These are phyloP conservation scores for Ambrosia hybrid DNA, from an alignment of 140 eudicot species.

Conservation along the genomic window DNA sequence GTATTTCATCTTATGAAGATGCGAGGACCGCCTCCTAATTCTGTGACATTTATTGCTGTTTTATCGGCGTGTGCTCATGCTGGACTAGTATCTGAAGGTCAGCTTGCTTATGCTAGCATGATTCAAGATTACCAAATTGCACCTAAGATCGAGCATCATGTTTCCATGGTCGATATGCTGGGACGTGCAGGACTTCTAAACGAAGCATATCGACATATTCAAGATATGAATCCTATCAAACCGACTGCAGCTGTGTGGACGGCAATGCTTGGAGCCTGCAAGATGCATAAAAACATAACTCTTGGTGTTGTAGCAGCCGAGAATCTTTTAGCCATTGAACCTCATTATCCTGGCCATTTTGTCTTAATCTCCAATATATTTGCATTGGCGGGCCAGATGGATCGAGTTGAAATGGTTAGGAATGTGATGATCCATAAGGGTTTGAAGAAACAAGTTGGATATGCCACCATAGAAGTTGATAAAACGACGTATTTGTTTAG, in stretches of 20 bases:
- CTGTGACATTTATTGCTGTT: slow-evolving; percentile 48
- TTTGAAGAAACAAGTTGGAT: slow-evolving; percentile 65
- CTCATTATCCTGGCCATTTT: slow-evolving; percentile 61
- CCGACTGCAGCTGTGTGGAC: slow-evolving; percentile 54
- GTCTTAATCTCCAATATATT: slow-evolving; percentile 52
- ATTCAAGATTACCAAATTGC: slow-evolving; percentile 30
- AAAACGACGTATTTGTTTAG: slow-evolving; percentile 51
- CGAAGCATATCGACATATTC: slow-evolving; percentile 48
- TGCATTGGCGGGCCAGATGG: slow-evolving; percentile 67
- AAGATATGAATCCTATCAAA: slow-evolving; percentile 25
- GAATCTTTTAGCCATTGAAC: slow-evolving; percentile 52
- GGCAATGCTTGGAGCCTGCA: slow-evolving; percentile 70
- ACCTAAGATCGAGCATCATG: slow-evolving; percentile 60
- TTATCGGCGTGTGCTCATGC: slow-evolving; percentile 65
- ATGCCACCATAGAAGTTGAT: slow-evolving; percentile 53
- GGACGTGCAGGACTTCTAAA: slow-evolving; percentile 56
- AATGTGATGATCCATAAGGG: slow-evolving; percentile 55
- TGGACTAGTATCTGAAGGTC: slow-evolving; percentile 56
- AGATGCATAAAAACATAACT: slow-evolving; percentile 55
- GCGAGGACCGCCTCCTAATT: slow-evolving; percentile 47
- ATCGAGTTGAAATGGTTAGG: slow-evolving; percentile 48
- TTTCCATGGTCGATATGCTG: slow-evolving; percentile 65
- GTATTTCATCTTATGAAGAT: slow-evolving; percentile 44
- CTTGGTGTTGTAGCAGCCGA: slow-evolving; percentile 59
- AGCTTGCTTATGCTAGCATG: slow-evolving; percentile 40